Base-by-base conservation (phyloP, 2,329 filamentous ascomycete species). In the Aureobasidium mangrovei region DNA sequence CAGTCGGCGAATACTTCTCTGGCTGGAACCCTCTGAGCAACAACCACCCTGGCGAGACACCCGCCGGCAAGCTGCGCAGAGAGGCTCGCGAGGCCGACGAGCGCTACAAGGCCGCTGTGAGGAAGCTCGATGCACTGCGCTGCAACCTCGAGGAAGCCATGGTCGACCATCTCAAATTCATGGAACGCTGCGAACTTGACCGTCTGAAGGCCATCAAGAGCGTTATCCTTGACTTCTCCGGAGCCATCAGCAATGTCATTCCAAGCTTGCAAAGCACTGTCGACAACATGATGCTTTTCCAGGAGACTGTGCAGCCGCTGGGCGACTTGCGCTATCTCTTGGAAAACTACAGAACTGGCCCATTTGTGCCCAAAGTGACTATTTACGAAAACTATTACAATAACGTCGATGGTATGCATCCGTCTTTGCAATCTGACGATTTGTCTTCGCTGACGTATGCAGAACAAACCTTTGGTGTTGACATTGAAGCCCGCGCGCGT, bases 331-430 rank as follows among this genome's bases (percentile, higher is more conserved):
- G 93, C 59, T 98, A 97, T 69, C 79, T 98, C 57, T 78, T 98
- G 43, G 93, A 98, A 73, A 98, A 91, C 68, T 98, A 98, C 72
- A 85, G 91, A 59, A 98, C 93, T 5, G 93, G 93, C 59, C 88
- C 85, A 60, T 98, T 95, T 68, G 82, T 89, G 49, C 93, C 93
- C 7, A 91, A 82, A 64, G 91, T 97, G 29, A 83, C 90, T 44
- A 86, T 89, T 3, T 98, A 98, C 70, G 93, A 98, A 73, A 98
- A 97, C 70, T 98, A 98, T 73, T 98, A 98, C 76, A 96, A 96
- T 71, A 90, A 88, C 60, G 90, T 96, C 27, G 93, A 96, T 68
- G 78, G 77, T 80, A 67, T 58, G 69, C 18, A 18, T 35, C 32
- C 32, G 10, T 35, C 7, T 7, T 7, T 35, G 32, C 18, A 18